Conservation (phyloP, 495 filamentous ascomycete genomes). For the Hypoxylon perforatum region DNA sequence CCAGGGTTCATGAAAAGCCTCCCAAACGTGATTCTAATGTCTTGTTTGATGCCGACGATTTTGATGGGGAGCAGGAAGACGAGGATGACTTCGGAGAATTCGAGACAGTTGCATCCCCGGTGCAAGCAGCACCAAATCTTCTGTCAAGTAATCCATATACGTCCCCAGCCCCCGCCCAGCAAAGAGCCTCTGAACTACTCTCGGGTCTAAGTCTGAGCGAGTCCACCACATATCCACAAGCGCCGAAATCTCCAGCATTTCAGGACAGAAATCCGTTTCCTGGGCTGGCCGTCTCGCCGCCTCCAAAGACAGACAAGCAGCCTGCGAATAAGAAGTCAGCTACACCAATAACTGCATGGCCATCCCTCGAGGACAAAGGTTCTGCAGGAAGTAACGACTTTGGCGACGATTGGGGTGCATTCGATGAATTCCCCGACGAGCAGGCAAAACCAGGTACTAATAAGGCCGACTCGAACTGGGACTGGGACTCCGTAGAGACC, state of each 20-base stretch:
- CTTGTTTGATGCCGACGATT: conserved; percentile 62
- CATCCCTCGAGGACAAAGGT: conserved; percentile 38
- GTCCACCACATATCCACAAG: conserved; percentile 53
- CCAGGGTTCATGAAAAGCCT: conserved; percentile 10
- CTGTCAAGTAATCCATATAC: conserved; percentile 25
- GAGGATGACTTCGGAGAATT: conserved; percentile 64
- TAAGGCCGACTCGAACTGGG: conserved; percentile 45
- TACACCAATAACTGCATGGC: conserved; percentile 61
- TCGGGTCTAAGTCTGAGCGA: conserved; percentile 36
- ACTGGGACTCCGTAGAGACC: conserved; percentile 54
- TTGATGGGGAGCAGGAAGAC: conserved; percentile 48
- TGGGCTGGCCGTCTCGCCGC: conserved; percentile 56
- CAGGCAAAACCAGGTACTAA: conserved; percentile 30
- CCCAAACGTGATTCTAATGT: conserved; percentile 53
- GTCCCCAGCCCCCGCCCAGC: conserved; percentile 25
- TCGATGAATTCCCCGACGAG: conserved; percentile 58
- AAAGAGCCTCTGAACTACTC: conserved; percentile 45
- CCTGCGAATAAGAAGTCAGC: conserved; percentile 43
- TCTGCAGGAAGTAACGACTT: conserved; percentile 42
- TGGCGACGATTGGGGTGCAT: conserved; percentile 70
- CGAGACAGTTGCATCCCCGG: conserved; percentile 49
- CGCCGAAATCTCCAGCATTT: conserved; percentile 63
- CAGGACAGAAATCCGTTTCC: conserved; percentile 60
- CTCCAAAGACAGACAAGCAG: conserved; percentile 44
- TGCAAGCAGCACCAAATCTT: conserved; percentile 22